Conservation (phyloP, 2,329 filamentous ascomycete genomes). For the Scedosporium minutisporum region DNA sequence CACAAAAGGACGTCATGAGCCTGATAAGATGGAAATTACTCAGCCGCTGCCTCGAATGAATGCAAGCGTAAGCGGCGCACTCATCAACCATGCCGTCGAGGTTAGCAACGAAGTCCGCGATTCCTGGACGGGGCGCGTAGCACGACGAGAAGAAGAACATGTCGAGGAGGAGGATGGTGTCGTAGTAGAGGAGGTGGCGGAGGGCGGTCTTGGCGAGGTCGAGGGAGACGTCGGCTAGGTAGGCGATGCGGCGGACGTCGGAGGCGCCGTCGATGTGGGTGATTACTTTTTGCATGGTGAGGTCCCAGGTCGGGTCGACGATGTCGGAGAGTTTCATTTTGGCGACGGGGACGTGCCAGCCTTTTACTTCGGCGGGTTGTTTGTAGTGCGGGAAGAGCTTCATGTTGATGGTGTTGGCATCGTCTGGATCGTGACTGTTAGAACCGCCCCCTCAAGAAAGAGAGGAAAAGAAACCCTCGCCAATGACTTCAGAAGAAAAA, state of each 20-base stretch:
- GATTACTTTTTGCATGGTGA: conserved; percentile 71
- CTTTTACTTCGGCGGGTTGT: conserved; percentile 65
- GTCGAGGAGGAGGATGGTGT: conserved; percentile 80
- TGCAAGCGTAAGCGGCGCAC: conserved; percentile 74
- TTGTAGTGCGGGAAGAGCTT: conserved; percentile 83
- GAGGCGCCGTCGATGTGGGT: conserved; percentile 84
- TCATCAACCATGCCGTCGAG: conserved; percentile 69
- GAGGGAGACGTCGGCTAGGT: conserved; percentile 75
- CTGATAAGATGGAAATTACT: conserved; percentile 61
- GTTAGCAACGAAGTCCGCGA: conserved; percentile 72
- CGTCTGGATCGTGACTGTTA: conserved; percentile 43
- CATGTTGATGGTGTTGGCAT: conserved; percentile 90
- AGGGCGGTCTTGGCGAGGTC: conserved; percentile 79
- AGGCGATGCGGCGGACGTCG: conserved; percentile 78
- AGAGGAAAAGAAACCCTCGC: not conserved
- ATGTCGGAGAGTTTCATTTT: conserved; percentile 57
- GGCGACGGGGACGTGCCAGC: conserved; percentile 82
- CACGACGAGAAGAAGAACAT: conserved; percentile 91
- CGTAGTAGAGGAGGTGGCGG: conserved; percentile 85
- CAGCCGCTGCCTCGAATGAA: conserved; percentile 26
- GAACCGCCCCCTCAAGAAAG: too few species aligned
- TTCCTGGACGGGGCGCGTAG: conserved; percentile 71
- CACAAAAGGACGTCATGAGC: conserved; percentile 76
- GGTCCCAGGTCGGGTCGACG: conserved; percentile 61
- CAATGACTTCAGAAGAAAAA: too few species aligned